These are phyloP conservation scores for Colletotrichum cuscutae DNA, from an alignment of 2,329 filamentous ascomycete species.

Conservation along the genomic window DNA sequence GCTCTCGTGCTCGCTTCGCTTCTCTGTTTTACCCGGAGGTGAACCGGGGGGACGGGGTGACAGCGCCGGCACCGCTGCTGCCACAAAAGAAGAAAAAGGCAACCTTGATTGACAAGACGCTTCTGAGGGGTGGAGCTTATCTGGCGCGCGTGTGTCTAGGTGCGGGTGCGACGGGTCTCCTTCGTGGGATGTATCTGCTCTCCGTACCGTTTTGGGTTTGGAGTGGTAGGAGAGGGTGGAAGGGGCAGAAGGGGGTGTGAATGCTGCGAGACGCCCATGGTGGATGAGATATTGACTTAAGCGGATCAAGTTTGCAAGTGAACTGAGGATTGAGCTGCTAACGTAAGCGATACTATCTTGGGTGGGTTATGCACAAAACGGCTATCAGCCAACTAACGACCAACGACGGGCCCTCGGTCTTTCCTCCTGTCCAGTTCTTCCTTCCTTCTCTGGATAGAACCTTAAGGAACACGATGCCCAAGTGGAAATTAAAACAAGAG, in stretches of 20 bases:
- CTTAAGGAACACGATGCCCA: background rate
- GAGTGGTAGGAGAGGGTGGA: slow-evolving; percentile 29
- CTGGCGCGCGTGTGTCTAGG: slow-evolving; percentile 2
- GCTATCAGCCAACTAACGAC: background rate
- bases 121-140: slow-evolving; percentile 32
- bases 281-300: slow-evolving; percentile 13
- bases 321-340: background rate
- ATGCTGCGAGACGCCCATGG: slow-evolving; percentile 15
- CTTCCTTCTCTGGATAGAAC: background rate
- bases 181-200: slow-evolving; percentile 27
- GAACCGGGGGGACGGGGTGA: slow-evolving; percentile 17
- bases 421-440: too few relatives aligned
- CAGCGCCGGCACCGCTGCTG: background rate
- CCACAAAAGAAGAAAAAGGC: background rate
- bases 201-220: slow-evolving; percentile 31
- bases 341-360: background rate
- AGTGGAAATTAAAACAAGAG: background rate
- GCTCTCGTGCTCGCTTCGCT: background rate
- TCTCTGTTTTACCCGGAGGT: slow-evolving; percentile 2
- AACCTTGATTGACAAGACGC: background rate
- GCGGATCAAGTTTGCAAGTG: background rate
- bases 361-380: background rate
- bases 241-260: slow-evolving; percentile 25
- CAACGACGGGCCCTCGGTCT: background rate
- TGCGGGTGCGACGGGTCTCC: slow-evolving; percentile 15